These are phyloP conservation scores for Trichosanthes cucumerina DNA, from an alignment of 306 rosid genomes.

Conservation along the genomic window DNA sequence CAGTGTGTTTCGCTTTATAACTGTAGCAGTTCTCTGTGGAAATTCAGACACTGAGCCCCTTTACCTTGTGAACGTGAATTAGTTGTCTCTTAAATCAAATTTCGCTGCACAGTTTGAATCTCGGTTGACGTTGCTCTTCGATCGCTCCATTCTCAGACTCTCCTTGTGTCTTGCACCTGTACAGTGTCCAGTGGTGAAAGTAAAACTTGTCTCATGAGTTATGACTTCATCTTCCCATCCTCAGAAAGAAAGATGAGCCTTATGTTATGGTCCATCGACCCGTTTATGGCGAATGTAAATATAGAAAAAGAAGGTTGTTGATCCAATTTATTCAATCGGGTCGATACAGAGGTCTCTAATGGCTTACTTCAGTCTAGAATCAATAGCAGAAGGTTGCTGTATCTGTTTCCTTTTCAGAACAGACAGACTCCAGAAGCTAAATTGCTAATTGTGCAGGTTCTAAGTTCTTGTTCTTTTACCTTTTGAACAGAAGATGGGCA, in stretches of 20 bases:
- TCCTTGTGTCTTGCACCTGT: background rate
- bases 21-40: background rate
- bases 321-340: background rate
- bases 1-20: background rate
- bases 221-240: conserved; percentile 2
- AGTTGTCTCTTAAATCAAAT: background rate
- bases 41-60: background rate
- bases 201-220: background rate
- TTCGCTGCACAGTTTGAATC: background rate
- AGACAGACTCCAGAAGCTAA: background rate
- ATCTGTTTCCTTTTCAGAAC: background rate
- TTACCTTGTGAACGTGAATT: background rate
- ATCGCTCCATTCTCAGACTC: background rate
- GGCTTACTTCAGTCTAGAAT: background rate
- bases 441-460: background rate
- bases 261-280: background rate
- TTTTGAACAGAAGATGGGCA: background rate
- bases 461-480: background rate
- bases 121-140: background rate
- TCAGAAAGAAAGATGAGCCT: background rate
- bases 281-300: background rate
- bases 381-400: background rate
- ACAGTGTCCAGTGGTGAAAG: background rate
- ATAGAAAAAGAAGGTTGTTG: background rate
- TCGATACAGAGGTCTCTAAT: background rate